Conservation (phyloP, 1,284 basidiomycete genomes). For the Trichosporon ovoides region DNA sequence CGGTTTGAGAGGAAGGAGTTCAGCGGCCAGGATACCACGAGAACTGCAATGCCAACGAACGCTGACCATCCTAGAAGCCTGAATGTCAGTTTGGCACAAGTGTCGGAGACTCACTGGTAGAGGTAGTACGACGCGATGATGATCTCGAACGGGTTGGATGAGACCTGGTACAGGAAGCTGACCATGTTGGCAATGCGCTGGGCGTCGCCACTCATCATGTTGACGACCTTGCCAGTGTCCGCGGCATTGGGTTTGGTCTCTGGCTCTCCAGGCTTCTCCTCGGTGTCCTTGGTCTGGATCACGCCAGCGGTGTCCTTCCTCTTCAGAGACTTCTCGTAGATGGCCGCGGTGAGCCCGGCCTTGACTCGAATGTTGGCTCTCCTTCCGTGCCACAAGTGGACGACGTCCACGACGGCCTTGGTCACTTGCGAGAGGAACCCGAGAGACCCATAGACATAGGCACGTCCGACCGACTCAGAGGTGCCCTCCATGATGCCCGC, state of each 20-base stretch:
- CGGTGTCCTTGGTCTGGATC: conserved; percentile 55
- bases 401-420: conserved; percentile 66
- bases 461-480: conserved; percentile 31
- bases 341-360: conserved; percentile 66
- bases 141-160: conserved; percentile 73
- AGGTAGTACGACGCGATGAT: conserved; percentile 68
- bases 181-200: conserved; percentile 36
- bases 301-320: conserved; percentile 78
- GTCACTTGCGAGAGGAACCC: conserved; percentile 58
- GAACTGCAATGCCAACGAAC: conserved; percentile 75
- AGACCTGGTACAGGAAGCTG: conserved; percentile 50
- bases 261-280: conserved; percentile 25
- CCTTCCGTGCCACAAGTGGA: conserved; percentile 71
- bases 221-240: conserved; percentile 52
- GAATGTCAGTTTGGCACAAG: not conserved
- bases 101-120: conserved; percentile 59
- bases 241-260: conserved; percentile 33
- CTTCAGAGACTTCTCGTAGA: conserved; percentile 85
- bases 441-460: conserved; percentile 66
- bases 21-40: conserved; percentile 64
- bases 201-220: conserved; percentile 50
- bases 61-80: conserved; percentile 77
- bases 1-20: conserved; percentile 50
- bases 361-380: conserved; percentile 66
- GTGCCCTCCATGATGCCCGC: conserved; percentile 19